Evolutionary conservation across 1,284 basidiomycete genomes (phyloP).

Genomic region (Ustilago shanxiensis): DNA sequence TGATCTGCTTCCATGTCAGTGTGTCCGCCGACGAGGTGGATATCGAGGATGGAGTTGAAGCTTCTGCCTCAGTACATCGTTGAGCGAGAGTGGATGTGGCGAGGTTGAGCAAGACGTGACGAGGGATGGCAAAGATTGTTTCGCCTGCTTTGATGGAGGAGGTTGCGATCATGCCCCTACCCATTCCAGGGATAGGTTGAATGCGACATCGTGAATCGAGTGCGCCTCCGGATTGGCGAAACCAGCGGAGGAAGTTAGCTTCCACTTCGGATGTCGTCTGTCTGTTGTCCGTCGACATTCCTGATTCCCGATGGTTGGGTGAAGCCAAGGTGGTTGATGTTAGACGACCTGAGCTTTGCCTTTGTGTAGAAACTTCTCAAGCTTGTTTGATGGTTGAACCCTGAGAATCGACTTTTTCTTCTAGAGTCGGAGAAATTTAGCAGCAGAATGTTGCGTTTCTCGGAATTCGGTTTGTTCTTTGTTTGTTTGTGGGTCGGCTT

Average conservation of each 20-base stretch:
- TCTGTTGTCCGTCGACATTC: slow-evolving; percentile 14
- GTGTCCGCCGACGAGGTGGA: slow-evolving; percentile 1
- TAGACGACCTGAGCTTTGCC: too few relatives aligned
- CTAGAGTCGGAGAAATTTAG: slow-evolving; percentile 1
- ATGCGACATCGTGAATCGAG: slow-evolving; percentile 72
- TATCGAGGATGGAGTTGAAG: background rate
- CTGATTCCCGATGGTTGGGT: too few relatives aligned
- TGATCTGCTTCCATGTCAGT: slow-evolving; percentile 43
- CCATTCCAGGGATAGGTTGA: slow-evolving; percentile 75
- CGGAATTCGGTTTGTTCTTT: too few relatives aligned
- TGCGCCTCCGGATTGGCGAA: slow-evolving; percentile 67
- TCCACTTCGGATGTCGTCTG: slow-evolving; percentile 48
- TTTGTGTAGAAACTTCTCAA: background rate
- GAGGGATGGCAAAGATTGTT: slow-evolving; percentile 85
- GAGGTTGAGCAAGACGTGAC: slow-evolving; percentile 81
- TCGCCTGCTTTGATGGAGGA: slow-evolving; percentile 80
- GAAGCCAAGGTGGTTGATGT: background rate
- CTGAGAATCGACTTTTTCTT: slow-evolving; percentile 23
- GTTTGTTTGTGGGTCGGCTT: too few relatives aligned
- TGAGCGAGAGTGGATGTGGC: slow-evolving; percentile 77
- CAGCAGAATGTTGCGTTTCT: too few relatives aligned
- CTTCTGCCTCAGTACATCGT: slow-evolving; percentile 37
- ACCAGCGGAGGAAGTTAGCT: slow-evolving; percentile 70
- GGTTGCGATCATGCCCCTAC: slow-evolving; percentile 80
- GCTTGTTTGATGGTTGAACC: slow-evolving; percentile 6